phyloP scores from a whole-genome alignment of 441 rosid genomes.

The Brassica hybrid region DNA sequence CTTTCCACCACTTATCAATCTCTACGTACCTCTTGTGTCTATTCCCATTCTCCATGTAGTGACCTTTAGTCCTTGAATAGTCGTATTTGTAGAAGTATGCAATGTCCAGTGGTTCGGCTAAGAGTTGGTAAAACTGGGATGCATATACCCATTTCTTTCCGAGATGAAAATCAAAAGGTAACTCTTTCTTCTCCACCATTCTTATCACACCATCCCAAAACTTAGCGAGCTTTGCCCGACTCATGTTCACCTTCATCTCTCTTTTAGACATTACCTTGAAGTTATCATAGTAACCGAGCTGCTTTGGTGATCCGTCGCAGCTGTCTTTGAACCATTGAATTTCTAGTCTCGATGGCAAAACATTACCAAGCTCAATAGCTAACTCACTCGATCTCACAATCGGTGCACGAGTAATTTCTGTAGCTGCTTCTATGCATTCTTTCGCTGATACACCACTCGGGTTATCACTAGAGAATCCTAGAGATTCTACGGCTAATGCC shows the following conservation, averaged over 20 bases:
- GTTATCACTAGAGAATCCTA: slow-evolving; percentile 55
- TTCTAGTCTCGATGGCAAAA: slow-evolving; percentile 58
- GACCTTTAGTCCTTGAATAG: slow-evolving; percentile 42
- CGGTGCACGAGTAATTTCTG: slow-evolving; percentile 51
- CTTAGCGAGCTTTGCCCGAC: slow-evolving; percentile 54
- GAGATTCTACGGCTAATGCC: slow-evolving; percentile 66
- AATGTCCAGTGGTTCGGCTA: slow-evolving; percentile 84
- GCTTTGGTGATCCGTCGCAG: slow-evolving; percentile 58
- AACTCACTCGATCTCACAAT: slow-evolving; percentile 59
- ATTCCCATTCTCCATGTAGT: slow-evolving; percentile 58
- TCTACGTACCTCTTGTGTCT: slow-evolving; percentile 71
- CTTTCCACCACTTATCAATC: slow-evolving; percentile 71
- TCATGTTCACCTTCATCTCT: slow-evolving; percentile 56
- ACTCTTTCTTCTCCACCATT: slow-evolving; percentile 64
- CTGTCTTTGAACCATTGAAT: slow-evolving; percentile 72
- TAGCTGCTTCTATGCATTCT: slow-evolving; percentile 57
- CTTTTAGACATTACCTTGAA: slow-evolving; percentile 62
- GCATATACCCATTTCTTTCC: slow-evolving; percentile 66
- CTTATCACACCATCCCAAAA: slow-evolving; percentile 69
- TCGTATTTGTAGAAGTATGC: slow-evolving; percentile 64
- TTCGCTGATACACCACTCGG: slow-evolving; percentile 41
- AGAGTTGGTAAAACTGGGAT: slow-evolving; percentile 65
- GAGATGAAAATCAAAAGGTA: slow-evolving; percentile 67
- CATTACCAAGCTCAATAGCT: slow-evolving; percentile 56
- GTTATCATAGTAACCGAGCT: slow-evolving; percentile 78